These are phyloP conservation scores for Acer negundo DNA, from an alignment of 345 rosid species.

Conservation along the genomic window DNA sequence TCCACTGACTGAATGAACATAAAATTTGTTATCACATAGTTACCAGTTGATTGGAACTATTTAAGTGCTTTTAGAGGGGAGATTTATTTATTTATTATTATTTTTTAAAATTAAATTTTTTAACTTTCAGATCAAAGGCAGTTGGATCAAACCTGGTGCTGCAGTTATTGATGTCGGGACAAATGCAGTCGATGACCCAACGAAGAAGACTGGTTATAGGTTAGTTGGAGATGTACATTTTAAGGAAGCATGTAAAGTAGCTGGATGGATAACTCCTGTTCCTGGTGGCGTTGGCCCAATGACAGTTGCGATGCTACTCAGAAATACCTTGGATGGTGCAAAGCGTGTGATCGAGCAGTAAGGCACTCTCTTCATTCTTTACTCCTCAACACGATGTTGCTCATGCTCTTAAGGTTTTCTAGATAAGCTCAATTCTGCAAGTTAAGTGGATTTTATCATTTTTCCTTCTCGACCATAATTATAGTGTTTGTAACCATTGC, in stretches of 20 bases:
- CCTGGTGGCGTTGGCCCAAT: slow-evolving; percentile 99
- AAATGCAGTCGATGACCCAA: slow-evolving; percentile 74
- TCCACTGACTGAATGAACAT: neutral
- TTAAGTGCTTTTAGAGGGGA: neutral
- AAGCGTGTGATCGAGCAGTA: slow-evolving; percentile 58
- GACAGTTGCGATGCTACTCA: slow-evolving; percentile 93
- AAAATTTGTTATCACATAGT: neutral
- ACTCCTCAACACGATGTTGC: neutral
- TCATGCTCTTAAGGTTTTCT: neutral
- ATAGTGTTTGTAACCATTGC: neutral
- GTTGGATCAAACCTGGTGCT: slow-evolving; percentile 97
- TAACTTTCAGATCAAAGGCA: slow-evolving; percentile 67
- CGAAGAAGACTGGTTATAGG: slow-evolving; percentile 76
- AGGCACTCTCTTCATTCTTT: neutral
- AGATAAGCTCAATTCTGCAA: neutral
- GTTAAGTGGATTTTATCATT: neutral
- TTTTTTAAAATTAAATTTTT: slow-evolving; percentile 1
- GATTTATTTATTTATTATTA: neutral
- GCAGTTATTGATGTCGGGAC: slow-evolving; percentile 96
- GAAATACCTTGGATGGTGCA: slow-evolving; percentile 82
- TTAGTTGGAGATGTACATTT: slow-evolving; percentile 95
- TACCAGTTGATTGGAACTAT: neutral
- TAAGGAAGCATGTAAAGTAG: slow-evolving; percentile 72
- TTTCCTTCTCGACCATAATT: neutral
- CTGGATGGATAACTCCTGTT: slow-evolving; percentile 86